phyloP scores from a whole-genome alignment of 148 eudicot species.

The Suaeda aralocaspica region DNA sequence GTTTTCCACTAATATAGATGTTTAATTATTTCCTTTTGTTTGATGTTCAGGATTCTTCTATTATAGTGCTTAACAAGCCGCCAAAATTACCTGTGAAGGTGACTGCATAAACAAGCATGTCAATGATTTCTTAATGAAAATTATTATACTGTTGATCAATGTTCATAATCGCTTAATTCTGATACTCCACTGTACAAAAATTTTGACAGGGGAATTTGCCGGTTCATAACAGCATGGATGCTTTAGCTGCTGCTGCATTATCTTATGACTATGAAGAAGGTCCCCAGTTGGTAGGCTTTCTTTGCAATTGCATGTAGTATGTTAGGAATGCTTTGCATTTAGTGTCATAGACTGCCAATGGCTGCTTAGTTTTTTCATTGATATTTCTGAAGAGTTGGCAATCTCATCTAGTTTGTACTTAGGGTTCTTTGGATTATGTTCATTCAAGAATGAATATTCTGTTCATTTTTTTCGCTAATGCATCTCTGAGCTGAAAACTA shows the following conservation, averaged over 20 bases:
- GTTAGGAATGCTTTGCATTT: not conserved
- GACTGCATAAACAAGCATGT: constrained; percentile 17
- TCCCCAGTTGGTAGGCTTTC: constrained; percentile 69
- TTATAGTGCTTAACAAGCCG: constrained; percentile 83
- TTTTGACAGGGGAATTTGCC: constrained; percentile 65
- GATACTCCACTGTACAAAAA: no score
- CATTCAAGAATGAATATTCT: not conserved
- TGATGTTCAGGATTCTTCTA: constrained; percentile 70
- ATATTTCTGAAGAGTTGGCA: not conserved
- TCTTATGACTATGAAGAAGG: constrained; percentile 81
- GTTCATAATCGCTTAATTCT: not conserved
- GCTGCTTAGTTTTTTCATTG: not conserved
- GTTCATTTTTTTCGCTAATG: not conserved
- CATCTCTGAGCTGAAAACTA: not conserved
- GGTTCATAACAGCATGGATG: constrained; percentile 97
- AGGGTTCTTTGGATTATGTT: not conserved
- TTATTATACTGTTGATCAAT: constrained; percentile 2
- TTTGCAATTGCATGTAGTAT: constrained; percentile 7
- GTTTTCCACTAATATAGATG: not conserved
- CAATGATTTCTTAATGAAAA: constrained; percentile 3
- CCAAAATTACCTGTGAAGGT: constrained; percentile 90
- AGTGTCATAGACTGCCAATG: not conserved
- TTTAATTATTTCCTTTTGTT: not conserved
- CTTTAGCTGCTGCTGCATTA: constrained; percentile 91
- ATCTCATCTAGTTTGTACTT: no score